Evolutionary conservation across 352 stramenopile species (phyloP), one percentile per base, ranked within the genome.

Genomic region (Pelagophyceae sp.): DNA sequence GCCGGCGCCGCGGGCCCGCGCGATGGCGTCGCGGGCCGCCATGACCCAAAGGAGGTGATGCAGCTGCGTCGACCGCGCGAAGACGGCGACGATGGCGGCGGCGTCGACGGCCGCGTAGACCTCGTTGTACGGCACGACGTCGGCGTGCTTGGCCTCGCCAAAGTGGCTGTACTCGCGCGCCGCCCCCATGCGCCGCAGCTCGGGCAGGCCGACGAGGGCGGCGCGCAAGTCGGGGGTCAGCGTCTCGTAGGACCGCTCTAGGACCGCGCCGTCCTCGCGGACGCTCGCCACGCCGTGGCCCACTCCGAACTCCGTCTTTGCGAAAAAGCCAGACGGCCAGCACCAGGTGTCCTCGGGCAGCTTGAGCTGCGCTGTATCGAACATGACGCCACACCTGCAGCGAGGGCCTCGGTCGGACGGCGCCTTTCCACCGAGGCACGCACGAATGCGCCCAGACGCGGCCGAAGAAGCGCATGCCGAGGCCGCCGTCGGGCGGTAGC

Each of bases 71-170:
- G 67, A 40, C 33, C 67, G 67, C 67, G 67, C 33, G 38, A 74
- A 74, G 67, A 74, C 67, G 35, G 67, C 67, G 5, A 74, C 67
- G 35, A 74, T 37, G 35, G 67, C 67, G 20, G 11, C 33, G 33
- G 1, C 5, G 5, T 6, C 2, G 2, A 51, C 38, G 35, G 33
- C 0, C 11, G 67, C 67, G 37, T 60, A 37, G 33, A 58, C 67
- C 67, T 74, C 67, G 67, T 74, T 74, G 67, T 74, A 74, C 35
- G 67, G 67, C 35, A 37, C 67, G 20, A 74, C 67, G 20, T 74
- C 67, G 2, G 33, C 33, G 25, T 11, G 17, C 15, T 58, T 27
- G 0, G 17, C 20, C 33, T 27, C 38, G 23, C 67, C 67, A 37
- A 74, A 74, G 38, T 74, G 67, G 5, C 2, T 37, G 67, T 74